phyloP scores from a whole-genome alignment of 441 rosid species.

The Populus tomentosa region DNA sequence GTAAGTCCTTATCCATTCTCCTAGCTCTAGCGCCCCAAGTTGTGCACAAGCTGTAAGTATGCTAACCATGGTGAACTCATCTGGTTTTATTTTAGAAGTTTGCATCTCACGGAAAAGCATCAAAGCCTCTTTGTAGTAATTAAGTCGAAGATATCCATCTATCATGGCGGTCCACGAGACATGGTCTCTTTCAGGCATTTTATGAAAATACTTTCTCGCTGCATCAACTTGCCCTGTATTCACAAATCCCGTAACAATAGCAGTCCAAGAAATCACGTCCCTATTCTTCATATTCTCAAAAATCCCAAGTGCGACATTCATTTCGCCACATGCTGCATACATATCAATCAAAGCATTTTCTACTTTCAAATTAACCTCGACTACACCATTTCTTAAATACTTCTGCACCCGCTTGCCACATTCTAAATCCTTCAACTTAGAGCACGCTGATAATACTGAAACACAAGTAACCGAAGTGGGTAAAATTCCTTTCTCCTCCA shows the following conservation, averaged over 20 bases:
- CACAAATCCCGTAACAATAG: slow-evolving; percentile 46
- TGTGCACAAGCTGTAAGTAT: slow-evolving; percentile 70
- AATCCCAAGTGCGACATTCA: slow-evolving; percentile 45
- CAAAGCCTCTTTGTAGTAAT: slow-evolving; percentile 53
- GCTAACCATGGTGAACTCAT: slow-evolving; percentile 66
- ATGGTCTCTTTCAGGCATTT: slow-evolving; percentile 58
- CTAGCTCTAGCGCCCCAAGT: slow-evolving; percentile 59
- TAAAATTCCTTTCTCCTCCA: slow-evolving; percentile 38
- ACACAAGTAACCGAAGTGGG: slow-evolving; percentile 55
- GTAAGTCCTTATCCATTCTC: slow-evolving; percentile 64
- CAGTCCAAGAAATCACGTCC: slow-evolving; percentile 70
- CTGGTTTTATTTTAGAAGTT: slow-evolving; percentile 39
- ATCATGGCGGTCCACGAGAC: slow-evolving; percentile 75
- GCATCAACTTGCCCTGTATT: slow-evolving; percentile 37
- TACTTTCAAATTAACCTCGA: slow-evolving; percentile 36
- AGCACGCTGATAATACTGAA: slow-evolving; percentile 56
- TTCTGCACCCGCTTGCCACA: slow-evolving; percentile 39
- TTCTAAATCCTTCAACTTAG: slow-evolving; percentile 51
- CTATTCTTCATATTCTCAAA: slow-evolving; percentile 39
- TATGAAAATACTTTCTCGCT: slow-evolving; percentile 51
- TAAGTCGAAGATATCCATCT: slow-evolving; percentile 47
- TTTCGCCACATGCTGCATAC: slow-evolving; percentile 60
- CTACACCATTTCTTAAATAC: slow-evolving; percentile 24
- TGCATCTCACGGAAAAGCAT: slow-evolving; percentile 62
- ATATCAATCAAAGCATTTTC: slow-evolving; percentile 63